These are phyloP conservation scores for Acorus calamus DNA, from an alignment of 106 monocot genomes.

Conservation along the genomic window DNA sequence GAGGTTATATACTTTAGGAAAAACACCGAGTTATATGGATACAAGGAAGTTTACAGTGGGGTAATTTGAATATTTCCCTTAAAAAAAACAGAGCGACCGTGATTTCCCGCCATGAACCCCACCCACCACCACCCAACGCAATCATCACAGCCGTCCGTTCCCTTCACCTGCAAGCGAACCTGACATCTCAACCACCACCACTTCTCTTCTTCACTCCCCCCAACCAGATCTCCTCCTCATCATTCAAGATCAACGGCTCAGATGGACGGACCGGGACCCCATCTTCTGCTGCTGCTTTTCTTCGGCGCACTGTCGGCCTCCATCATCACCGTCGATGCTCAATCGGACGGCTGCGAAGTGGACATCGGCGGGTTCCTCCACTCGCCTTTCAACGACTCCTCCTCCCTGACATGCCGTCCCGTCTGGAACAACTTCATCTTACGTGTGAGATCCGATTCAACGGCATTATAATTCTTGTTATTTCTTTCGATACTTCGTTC, in stretches of 20 bases:
- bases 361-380: slow-evolving; percentile 26
- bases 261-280: not conserved
- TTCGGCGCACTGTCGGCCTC: not conserved
- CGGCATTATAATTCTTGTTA: too few species aligned
- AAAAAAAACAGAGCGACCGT: too few species aligned
- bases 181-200: not conserved
- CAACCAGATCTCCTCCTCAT: not conserved
- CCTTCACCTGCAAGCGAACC: slow-evolving; percentile 9
- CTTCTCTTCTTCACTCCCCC: not conserved
- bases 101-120: not conserved
- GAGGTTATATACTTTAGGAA: too few species aligned
- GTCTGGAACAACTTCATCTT: slow-evolving; percentile 73
- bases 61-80: too few species aligned
- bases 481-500: too few species aligned
- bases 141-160: not conserved
- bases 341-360: slow-evolving; percentile 27
- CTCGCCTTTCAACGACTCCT: slow-evolving; percentile 17
- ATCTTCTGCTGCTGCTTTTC: not conserved
- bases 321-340: slow-evolving; percentile 9
- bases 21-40: too few species aligned
- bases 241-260: not conserved
- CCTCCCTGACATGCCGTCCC: slow-evolving; percentile 41
- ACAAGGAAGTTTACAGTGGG: too few species aligned
- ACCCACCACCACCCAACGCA: not conserved
- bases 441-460: slow-evolving; percentile 21